Evolutionary conservation across 768 basidiomycete species (phyloP).

Genomic region (Boletus rubescentipes): DNA sequence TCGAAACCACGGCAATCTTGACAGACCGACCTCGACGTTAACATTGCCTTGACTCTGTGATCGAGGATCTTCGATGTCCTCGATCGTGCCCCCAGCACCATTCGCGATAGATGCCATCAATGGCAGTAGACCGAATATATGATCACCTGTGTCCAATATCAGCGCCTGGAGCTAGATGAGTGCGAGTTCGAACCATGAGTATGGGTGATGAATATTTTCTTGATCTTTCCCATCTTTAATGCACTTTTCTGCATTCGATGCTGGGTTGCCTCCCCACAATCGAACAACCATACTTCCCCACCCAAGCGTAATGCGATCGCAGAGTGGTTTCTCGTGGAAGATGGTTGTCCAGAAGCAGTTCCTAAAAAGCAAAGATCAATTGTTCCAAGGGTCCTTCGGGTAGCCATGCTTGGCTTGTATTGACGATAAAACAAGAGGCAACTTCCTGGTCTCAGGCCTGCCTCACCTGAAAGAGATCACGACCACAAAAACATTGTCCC

Average conservation of each 20-base stretch:
- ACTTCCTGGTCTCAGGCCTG: not conserved
- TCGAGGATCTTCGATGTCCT: conserved; percentile 62
- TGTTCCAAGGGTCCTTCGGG: conserved; percentile 27
- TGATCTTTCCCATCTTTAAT: conserved; percentile 77
- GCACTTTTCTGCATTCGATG: conserved; percentile 69
- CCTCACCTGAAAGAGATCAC: no score
- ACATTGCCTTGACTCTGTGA: conserved; percentile 16
- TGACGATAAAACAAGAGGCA: not conserved
- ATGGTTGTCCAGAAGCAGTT: conserved; percentile 80
- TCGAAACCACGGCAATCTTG: not conserved
- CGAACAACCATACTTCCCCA: conserved; percentile 79
- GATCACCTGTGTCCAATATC: conserved; percentile 55
- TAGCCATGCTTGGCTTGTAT: conserved; percentile 10
- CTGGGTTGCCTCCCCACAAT: conserved; percentile 85
- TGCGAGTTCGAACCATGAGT: conserved; percentile 61
- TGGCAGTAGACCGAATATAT: conserved; percentile 75
- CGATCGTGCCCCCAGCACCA: conserved; percentile 66
- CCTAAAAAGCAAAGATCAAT: conserved; percentile 74
- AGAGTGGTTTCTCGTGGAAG: conserved; percentile 76
- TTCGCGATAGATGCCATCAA: conserved; percentile 69
- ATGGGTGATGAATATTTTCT: conserved; percentile 87
- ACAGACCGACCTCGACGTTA: conserved; percentile 18
- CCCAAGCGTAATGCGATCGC: conserved; percentile 64
- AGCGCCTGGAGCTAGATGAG: not conserved
- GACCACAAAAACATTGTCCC: conserved; percentile 29